phyloP scores from a whole-genome alignment of 2,329 filamentous ascomycete genomes.

The Stagonosporopsis rhizophila region DNA sequence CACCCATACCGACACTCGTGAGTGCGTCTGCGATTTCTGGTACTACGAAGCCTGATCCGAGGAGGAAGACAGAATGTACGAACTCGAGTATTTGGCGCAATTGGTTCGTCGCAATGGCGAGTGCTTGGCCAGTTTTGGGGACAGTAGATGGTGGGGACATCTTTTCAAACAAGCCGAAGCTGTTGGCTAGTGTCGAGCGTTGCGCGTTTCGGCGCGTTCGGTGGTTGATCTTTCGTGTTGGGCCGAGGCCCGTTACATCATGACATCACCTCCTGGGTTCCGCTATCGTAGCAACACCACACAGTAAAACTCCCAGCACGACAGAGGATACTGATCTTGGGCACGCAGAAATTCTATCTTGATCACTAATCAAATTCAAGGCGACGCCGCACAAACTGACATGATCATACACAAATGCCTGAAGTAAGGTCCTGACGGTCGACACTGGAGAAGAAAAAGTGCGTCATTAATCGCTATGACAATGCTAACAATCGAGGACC shows the following conservation, averaged over 20 bases:
- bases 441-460: too few relatives aligned
- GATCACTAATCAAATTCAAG: too few relatives aligned
- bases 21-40: constrained; percentile 13
- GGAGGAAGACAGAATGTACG: constrained; percentile 3
- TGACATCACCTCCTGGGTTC: background rate
- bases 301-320: too few relatives aligned
- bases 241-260: constrained; percentile 3
- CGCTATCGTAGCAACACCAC: too few relatives aligned
- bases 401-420: too few relatives aligned
- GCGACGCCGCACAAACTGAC: too few relatives aligned
- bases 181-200: constrained; percentile 2
- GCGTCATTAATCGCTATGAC: too few relatives aligned
- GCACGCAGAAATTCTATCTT: too few relatives aligned
- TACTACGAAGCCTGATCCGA: constrained; percentile 19
- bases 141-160: background rate
- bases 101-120: background rate
- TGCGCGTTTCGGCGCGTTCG: constrained; percentile 11
- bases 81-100: background rate
- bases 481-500: too few relatives aligned
- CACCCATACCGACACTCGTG: constrained; percentile 23
- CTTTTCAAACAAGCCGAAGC: background rate
- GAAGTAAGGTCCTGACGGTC: too few relatives aligned
- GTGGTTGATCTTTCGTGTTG: background rate
- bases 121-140: background rate
- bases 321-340: too few relatives aligned